phyloP scores from a whole-genome alignment of 257 asterid species.

The Nemophila menziesii region DNA sequence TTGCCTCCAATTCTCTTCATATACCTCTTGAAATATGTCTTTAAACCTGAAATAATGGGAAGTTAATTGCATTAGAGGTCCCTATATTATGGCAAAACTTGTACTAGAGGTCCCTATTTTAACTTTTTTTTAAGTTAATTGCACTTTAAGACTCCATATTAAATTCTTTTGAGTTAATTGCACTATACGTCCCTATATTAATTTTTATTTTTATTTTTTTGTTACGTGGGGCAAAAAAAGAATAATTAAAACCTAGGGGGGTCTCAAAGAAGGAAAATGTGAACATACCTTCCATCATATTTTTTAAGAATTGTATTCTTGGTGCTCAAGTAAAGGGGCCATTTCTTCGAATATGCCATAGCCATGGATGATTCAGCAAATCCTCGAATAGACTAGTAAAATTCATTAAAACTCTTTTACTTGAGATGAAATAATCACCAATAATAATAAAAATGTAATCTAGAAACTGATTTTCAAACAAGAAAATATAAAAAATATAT shows the following conservation, averaged over 20 bases:
- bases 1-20: slow-evolving; percentile 68
- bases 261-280: slow-evolving; percentile 1
- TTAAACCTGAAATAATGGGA: slow-evolving; percentile 42
- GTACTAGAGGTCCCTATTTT: too few species aligned
- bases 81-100: too few species aligned
- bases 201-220: slow-evolving; percentile 1
- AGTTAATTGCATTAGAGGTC: neutral
- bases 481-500: too few species aligned
- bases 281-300: slow-evolving; percentile 78
- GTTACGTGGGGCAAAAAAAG: neutral
- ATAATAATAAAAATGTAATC: slow-evolving; percentile 4
- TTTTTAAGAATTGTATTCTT: slow-evolving; percentile 85
- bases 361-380: slow-evolving; percentile 96
- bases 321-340: slow-evolving; percentile 92
- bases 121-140: too few species aligned
- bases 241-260: neutral
- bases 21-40: slow-evolving; percentile 89
- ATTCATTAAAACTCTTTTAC: slow-evolving; percentile 8
- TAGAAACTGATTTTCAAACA: too few species aligned
- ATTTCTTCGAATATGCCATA: slow-evolving; percentile 67
- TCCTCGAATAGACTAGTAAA: slow-evolving; percentile 65
- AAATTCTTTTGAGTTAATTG: too few species aligned
- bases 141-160: too few species aligned
- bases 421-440: slow-evolving; percentile 8
- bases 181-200: too few species aligned